phyloP scores from a whole-genome alignment of 2,329 filamentous ascomycete genomes.

The Xylaria digitata region DNA sequence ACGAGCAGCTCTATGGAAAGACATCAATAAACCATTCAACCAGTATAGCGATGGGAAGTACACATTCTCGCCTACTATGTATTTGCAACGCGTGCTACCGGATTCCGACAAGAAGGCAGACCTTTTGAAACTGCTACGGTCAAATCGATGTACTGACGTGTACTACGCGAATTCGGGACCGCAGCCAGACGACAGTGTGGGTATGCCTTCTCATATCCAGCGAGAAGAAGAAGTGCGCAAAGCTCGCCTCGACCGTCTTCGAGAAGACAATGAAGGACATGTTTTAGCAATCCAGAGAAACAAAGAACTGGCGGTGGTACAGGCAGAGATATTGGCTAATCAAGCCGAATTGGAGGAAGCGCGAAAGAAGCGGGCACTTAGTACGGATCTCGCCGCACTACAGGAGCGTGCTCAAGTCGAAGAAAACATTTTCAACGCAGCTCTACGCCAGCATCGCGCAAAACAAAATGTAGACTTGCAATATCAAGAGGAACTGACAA shows the following conservation, averaged over 20 bases:
- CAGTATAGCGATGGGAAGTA: slow-evolving; percentile 63
- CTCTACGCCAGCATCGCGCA: slow-evolving; percentile 52
- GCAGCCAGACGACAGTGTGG: slow-evolving; percentile 65
- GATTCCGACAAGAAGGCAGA: slow-evolving; percentile 54
- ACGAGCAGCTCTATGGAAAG: slow-evolving; percentile 73
- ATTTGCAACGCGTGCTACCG: slow-evolving; percentile 62
- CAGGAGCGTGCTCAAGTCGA: slow-evolving; percentile 60
- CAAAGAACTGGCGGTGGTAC: slow-evolving; percentile 63
- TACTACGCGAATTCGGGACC: slow-evolving; percentile 65
- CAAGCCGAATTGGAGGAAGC: slow-evolving; percentile 65
- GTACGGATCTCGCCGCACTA: slow-evolving; percentile 58
- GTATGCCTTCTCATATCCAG: slow-evolving; percentile 63
- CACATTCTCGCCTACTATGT: slow-evolving; percentile 74
- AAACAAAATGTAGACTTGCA: slow-evolving; percentile 54
- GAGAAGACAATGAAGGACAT: slow-evolving; percentile 62
- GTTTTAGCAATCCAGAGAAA: slow-evolving; percentile 59
- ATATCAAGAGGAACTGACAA: slow-evolving; percentile 61
- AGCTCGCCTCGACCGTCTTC: slow-evolving; percentile 58
- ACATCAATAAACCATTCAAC: slow-evolving; percentile 70
- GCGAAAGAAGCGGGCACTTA: slow-evolving; percentile 59
- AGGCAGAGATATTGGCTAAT: slow-evolving; percentile 61
- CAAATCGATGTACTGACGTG: slow-evolving; percentile 64
- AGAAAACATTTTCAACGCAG: slow-evolving; percentile 55
- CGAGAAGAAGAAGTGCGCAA: slow-evolving; percentile 63
- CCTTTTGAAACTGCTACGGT: slow-evolving; percentile 61